These are phyloP conservation scores for Heterobasidion parviporum DNA, from an alignment of 1,284 basidiomycete species.

Conservation along the genomic window DNA sequence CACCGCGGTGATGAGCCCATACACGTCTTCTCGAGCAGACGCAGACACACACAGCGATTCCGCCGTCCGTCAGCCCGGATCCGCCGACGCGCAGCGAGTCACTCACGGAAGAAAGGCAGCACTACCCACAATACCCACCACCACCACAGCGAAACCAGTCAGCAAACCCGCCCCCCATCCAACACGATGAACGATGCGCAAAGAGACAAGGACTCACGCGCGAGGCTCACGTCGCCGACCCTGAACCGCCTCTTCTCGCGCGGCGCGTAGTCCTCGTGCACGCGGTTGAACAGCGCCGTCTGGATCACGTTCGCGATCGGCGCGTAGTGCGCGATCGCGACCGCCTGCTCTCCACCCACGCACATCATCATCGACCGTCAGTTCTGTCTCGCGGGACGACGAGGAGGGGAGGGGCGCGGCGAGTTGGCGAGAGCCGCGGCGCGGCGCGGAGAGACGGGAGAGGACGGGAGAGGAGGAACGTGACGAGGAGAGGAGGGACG, in stretches of 20 bases:
- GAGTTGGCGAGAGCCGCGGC: no score
- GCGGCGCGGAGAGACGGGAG: constrained; percentile 20
- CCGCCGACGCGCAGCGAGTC: no score
- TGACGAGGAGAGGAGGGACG: no score
- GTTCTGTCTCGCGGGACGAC: not conserved
- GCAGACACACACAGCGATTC: no score
- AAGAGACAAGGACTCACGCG: constrained; percentile 24
- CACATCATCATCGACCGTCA: not conserved
- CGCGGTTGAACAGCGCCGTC: constrained; percentile 33
- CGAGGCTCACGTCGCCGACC: constrained; percentile 43
- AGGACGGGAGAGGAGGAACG: no score
- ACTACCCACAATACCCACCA: constrained; percentile 10
- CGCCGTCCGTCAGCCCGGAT: no score
- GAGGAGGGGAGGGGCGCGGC: no score
- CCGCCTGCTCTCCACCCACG: constrained; percentile 33
- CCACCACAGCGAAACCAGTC: not conserved
- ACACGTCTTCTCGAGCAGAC: constrained; percentile 52
- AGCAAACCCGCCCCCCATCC: not conserved
- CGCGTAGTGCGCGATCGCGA: constrained; percentile 59
- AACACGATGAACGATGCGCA: not conserved
- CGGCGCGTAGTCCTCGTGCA: constrained; percentile 24
- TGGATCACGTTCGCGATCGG: constrained; percentile 59
- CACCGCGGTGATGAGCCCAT: constrained; percentile 59
- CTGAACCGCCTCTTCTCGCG: constrained; percentile 27
- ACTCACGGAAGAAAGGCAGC: constrained; percentile 26